Conservation (phyloP, 768 basidiomycete species). For the Leccinum arenicola region DNA sequence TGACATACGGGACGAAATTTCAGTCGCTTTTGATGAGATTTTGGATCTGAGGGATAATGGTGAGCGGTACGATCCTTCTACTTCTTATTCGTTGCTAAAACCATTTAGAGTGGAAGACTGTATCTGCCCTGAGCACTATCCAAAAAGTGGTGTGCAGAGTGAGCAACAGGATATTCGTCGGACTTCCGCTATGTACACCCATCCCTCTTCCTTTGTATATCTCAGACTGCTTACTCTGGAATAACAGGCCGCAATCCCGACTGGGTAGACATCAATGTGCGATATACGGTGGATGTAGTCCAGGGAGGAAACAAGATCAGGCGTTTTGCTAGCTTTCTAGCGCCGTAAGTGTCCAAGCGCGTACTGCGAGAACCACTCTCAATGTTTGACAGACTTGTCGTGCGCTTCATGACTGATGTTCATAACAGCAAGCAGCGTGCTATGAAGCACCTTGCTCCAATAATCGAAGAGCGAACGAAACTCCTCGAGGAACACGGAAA, state of each 20-base stretch:
- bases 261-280: conserved; percentile 5
- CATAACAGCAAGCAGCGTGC: background rate
- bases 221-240: background rate
- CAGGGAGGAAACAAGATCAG: background rate
- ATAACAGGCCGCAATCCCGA: background rate
- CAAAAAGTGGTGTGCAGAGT: background rate
- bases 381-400: background rate
- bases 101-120: background rate
- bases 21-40: background rate
- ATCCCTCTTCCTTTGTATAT: background rate
- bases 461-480: background rate
- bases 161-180: background rate
- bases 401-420: background rate
- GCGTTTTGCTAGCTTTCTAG: background rate
- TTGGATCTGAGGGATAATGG: background rate
- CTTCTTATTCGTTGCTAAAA: background rate
- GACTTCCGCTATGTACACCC: background rate
- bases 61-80: background rate
- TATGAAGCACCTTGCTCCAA: background rate
- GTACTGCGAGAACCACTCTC: no score
- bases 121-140: background rate
- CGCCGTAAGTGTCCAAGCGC: background rate
- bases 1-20: background rate
- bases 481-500: background rate
- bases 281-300: background rate